Evolutionary conservation across 495 filamentous ascomycete genomes (phyloP).

Genomic region (Aspergillus conjunctus): DNA sequence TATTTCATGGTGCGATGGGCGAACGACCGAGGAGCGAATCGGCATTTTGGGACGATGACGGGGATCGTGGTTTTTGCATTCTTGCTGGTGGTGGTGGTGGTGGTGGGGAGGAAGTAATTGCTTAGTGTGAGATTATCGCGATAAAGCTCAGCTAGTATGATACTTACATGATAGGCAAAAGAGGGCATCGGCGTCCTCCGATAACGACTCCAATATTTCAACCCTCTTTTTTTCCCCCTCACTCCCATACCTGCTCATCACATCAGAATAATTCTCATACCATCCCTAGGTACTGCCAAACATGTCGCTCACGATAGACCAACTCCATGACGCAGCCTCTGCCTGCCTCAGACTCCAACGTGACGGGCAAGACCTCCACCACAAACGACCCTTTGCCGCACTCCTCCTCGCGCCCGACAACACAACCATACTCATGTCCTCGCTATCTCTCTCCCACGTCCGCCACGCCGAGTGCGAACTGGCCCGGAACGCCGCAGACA

Average conservation of each 20-base stretch:
- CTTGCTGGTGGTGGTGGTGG: conserved; percentile 44
- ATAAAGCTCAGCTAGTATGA: no score
- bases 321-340: conserved; percentile 40
- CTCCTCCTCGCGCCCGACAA: conserved; percentile 53
- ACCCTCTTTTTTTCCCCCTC: not conserved
- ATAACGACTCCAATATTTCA: not conserved
- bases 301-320: conserved; percentile 2
- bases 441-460: conserved; percentile 57
- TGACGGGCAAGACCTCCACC: conserved; percentile 40
- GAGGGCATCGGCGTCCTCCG: not conserved
- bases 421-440: conserved; percentile 47
- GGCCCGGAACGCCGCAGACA: conserved; percentile 51
- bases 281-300: not conserved
- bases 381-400: conserved; percentile 53
- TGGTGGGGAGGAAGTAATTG: conserved; percentile 48
- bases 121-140: no score
- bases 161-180: no score
- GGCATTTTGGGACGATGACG: conserved; percentile 54
- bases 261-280: not conserved
- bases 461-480: conserved; percentile 56
- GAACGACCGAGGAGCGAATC: conserved; percentile 29
- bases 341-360: conserved; percentile 44
- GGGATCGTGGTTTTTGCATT: conserved; percentile 45
- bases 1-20: conserved; percentile 54
- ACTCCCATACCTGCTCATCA: not conserved